Evolutionary conservation across 345 rosid species (phyloP).

Genomic region (Rubroshorea leprosula): DNA sequence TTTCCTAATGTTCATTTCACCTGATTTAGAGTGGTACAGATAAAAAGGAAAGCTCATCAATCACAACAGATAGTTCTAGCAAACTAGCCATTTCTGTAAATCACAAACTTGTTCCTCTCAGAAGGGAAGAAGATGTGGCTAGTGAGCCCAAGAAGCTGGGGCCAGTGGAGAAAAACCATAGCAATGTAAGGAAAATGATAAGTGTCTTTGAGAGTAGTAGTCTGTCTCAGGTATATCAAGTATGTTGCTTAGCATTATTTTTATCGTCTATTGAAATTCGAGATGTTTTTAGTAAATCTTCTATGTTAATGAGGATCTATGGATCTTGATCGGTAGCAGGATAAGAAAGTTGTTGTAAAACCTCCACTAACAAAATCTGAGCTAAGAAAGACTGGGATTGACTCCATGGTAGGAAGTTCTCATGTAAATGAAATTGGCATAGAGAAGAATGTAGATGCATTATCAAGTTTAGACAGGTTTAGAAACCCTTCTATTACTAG

Average conservation of each 20-base stretch:
- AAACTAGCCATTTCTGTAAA: slow-evolving; percentile 20
- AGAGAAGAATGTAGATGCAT: slow-evolving; percentile 10
- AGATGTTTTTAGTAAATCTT: background rate
- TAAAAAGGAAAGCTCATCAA: slow-evolving; percentile 25
- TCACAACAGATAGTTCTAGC: slow-evolving; percentile 6
- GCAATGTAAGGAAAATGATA: slow-evolving; percentile 70
- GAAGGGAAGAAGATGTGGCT: background rate
- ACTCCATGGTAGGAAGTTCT: slow-evolving; percentile 18
- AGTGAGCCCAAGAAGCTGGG: slow-evolving; percentile 19
- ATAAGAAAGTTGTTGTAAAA: slow-evolving; percentile 31
- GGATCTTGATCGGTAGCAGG: slow-evolving; percentile 35
- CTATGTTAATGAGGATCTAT: slow-evolving; percentile 10
- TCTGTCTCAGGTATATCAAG: slow-evolving; percentile 49
- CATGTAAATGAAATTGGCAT: slow-evolving; percentile 14
- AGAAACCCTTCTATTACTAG: slow-evolving; percentile 11
- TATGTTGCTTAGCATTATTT: slow-evolving; percentile 5
- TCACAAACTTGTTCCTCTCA: slow-evolving; percentile 9
- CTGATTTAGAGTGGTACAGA: slow-evolving; percentile 41
- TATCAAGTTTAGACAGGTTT: slow-evolving; percentile 9
- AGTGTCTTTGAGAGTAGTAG: slow-evolving; percentile 64
- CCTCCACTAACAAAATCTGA: slow-evolving; percentile 30
- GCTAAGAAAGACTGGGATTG: slow-evolving; percentile 21
- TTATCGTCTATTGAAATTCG: slow-evolving; percentile 4
- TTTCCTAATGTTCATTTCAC: slow-evolving; percentile 27
- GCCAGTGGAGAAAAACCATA: slow-evolving; percentile 33